Conservation (phyloP, 202 grass and related monocot genomes). For the Carex arenaria region DNA sequence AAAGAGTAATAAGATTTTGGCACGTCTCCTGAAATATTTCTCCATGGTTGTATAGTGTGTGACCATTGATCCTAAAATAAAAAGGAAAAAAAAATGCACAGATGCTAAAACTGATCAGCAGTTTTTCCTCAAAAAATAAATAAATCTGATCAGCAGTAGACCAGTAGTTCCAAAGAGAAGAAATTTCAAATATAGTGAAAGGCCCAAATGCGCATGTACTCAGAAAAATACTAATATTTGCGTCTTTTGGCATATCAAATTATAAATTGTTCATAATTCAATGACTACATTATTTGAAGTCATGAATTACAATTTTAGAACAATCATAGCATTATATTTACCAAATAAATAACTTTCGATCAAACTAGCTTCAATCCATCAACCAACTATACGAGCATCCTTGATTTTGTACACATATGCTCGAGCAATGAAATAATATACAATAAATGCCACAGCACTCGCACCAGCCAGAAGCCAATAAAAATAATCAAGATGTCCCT, state of each 20-base stretch:
- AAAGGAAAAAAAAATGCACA: too few species aligned
- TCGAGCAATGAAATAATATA: slow-evolving; percentile 35
- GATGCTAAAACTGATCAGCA: too few species aligned
- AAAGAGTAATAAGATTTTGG: background rate
- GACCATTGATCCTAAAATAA: background rate
- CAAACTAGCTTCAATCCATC: background rate
- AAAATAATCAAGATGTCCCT: slow-evolving; percentile 58
- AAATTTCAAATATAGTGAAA: background rate
- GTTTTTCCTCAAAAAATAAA: too few species aligned
- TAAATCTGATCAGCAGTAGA: too few species aligned
- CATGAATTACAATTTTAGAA: background rate
- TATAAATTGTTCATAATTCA: background rate
- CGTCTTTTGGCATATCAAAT: background rate
- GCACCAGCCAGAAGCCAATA: slow-evolving; percentile 44
- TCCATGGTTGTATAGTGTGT: background rate
- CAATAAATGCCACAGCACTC: slow-evolving; percentile 5
- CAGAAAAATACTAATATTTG: background rate
- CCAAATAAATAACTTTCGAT: background rate
- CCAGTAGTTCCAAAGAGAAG: background rate
- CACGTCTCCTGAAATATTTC: background rate
- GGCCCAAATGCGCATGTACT: background rate
- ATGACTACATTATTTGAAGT: background rate
- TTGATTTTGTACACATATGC: slow-evolving; percentile 25
- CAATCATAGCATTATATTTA: background rate
- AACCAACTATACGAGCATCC: slow-evolving; percentile 3